Conservation (phyloP, 2,329 filamentous ascomycete genomes). For the Thielaviopsis cerberus region DNA sequence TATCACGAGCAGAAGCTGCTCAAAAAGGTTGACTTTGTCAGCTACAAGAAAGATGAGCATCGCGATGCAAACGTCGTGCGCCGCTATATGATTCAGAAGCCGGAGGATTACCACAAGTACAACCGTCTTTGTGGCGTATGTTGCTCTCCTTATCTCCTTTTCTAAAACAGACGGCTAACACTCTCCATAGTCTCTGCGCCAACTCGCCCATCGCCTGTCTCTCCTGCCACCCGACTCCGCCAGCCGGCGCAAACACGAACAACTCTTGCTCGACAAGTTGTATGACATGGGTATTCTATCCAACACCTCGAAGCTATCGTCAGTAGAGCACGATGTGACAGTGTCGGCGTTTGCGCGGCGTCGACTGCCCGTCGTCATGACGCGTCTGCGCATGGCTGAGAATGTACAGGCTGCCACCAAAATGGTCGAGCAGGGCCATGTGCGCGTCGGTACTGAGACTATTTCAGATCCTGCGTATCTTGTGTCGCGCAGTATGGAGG, state of each 20-base stretch:
- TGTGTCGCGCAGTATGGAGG: conserved; percentile 77
- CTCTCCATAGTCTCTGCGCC: conserved; percentile 50
- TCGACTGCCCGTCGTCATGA: conserved; percentile 78
- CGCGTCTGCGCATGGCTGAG: conserved; percentile 75
- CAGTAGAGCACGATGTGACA: conserved; percentile 73
- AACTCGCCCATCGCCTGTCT: conserved; percentile 75
- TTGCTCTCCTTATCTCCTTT: conserved; percentile 18
- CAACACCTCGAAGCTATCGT: conserved; percentile 56
- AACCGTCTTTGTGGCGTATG: conserved; percentile 49
- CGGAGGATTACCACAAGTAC: conserved; percentile 60
- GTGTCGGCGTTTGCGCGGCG: conserved; percentile 77
- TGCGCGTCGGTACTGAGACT: conserved; percentile 76
- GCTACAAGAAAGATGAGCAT: conserved; percentile 80
- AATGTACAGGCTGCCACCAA: conserved; percentile 68
- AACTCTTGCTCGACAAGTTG: conserved; percentile 74
- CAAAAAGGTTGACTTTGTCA: conserved; percentile 82
- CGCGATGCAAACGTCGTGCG: conserved; percentile 62
- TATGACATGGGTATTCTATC: conserved; percentile 79
- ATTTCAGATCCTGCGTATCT: conserved; percentile 79
- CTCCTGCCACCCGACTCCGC: conserved; percentile 64
- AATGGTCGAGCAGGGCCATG: conserved; percentile 86
- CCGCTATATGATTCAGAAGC: conserved; percentile 80
- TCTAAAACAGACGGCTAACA: not conserved
- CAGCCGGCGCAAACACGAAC: conserved; percentile 66
- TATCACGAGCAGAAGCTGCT: conserved; percentile 93